A percentile compares a stretch with the other conserved stretches of the same genome.
phyloP scores from a whole-genome alignment of 176 grass and related monocot species.

The Leersia perrieri region DNA sequence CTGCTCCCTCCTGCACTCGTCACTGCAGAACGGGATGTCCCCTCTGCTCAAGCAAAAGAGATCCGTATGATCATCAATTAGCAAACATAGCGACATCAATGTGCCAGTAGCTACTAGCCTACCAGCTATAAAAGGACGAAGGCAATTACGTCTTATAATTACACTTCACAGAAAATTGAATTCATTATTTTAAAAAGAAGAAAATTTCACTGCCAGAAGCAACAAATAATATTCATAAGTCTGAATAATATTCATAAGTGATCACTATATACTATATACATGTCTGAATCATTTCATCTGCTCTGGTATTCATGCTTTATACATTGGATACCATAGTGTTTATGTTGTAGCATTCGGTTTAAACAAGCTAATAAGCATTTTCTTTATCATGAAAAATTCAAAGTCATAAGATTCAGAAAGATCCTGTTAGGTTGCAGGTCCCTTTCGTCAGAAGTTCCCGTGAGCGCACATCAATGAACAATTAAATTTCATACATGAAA shows the following conservation, averaged over 20 bases:
- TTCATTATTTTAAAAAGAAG: background rate
- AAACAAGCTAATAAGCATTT: background rate
- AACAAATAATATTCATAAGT: too few relatives aligned
- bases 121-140: background rate
- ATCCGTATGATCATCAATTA: background rate
- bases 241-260: background rate
- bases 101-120: background rate
- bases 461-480: background rate
- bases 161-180: background rate
- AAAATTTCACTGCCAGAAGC: background rate
- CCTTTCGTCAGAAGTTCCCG: background rate
- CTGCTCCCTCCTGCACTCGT: conserved; percentile 69
- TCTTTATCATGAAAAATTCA: background rate
- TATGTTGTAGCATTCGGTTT: background rate
- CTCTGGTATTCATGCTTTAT: background rate
- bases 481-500: background rate
- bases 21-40: conserved; percentile 66
- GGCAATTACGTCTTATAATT: background rate
- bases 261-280: background rate
- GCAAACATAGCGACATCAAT: background rate
- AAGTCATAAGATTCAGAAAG: background rate
- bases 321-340: background rate
- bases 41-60: conserved; percentile 35
- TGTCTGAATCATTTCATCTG: background rate
- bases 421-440: background rate